A percentile compares a stretch with the other conserved stretches of the same genome.
phyloP scores from a whole-genome alignment of 176 grass and related monocot species.

The maize (Zea mays) region Zm-B73-REFERENCE-NAM-5.0 NC_050096.1:259837001-259837500 shows the following conservation, averaged over 20 bases:
- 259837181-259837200: background rate
- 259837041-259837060: too few relatives aligned
- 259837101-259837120: too few relatives aligned
- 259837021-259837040: too few relatives aligned
- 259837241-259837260: background rate
- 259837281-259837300: slow-evolving; percentile 27
- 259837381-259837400: slow-evolving; percentile 65
- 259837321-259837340: slow-evolving; percentile 65
- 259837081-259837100: too few relatives aligned
- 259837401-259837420: slow-evolving; percentile 80
- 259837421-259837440: slow-evolving; percentile 28
- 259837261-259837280: background rate
- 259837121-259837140: too few relatives aligned
- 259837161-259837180: slow-evolving; percentile 23
- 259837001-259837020: too few relatives aligned
- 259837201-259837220: background rate
- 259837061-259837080: too few relatives aligned
- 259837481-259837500: background rate
- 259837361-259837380: slow-evolving; percentile 67
- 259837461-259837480: slow-evolving; percentile 16
- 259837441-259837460: slow-evolving; percentile 19
- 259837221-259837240: slow-evolving; percentile 22
- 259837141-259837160: slow-evolving; percentile 16
- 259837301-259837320: slow-evolving; percentile 78
- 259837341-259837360: slow-evolving; percentile 79